Evolutionary conservation across 148 eudicot species (phyloP), one percentile per base, ranked within the genome.

Genomic region (Arbutus unedo): DNA sequence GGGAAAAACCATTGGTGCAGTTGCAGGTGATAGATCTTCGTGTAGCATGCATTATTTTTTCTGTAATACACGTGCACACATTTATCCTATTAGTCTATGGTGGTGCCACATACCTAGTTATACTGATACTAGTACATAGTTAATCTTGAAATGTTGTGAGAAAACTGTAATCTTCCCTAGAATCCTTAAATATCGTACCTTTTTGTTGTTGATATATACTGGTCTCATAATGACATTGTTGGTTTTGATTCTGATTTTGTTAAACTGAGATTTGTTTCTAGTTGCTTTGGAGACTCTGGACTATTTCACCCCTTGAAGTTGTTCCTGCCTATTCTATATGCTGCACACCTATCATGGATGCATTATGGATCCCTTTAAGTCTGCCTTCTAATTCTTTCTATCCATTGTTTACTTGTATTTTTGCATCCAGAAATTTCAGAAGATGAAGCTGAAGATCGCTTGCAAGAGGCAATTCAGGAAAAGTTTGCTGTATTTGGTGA

Each of bases 381-480:
- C 51, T 23, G 25, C 53, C 11, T 67, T 44, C 38, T 79, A 51
- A 9, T 74, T 31, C 21, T 73, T 82, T 71, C 4, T 8, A 43
- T 59, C 23, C 56, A 18, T 23, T 74, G 18, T 76, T 44, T 55
- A 45, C 77, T 78, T 78, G 18, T 78, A 31, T 82, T 78, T 53
- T 80, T 82, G 82, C 86, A 15, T 91, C 74, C 91, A 96, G 99
- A 96, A 88, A 91, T 96, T 84, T 94, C 98, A 8, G 99, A 94
- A 88, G 95, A 91, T 81, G 98, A 96, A 90, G 99, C 99, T 81
- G 99, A 96, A 89, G 91, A 94, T 85, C 88, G 87, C 76, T 85
- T 96, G 84, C 99, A 96, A 84, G 93, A 94, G 83, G 99, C 95
- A 79, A 96, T 96, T 90, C 99, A 94, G 85, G 99, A 96, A 84